Base-by-base conservation (phyloP, 179 eudicot genomes). In the Gypsophila paniculata region DNA sequence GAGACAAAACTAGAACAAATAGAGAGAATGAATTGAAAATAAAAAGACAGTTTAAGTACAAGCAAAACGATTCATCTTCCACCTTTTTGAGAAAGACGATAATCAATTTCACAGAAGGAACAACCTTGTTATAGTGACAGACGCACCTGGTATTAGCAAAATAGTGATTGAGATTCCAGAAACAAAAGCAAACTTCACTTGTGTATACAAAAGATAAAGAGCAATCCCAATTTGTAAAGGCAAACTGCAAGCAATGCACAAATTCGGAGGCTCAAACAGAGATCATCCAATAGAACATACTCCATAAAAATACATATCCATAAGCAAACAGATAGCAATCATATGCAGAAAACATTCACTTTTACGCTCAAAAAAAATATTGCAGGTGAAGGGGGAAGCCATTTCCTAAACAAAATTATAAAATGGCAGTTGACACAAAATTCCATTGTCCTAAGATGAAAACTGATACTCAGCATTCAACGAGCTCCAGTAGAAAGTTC, bases 171-270 rank as follows among this genome's bases (percentile, higher is more conserved):
- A 80, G 75, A 87, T 60, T 75, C 97, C 98, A 72, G 98, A 83
- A 36, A 91, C 72, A 88, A 89, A 93, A 53, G 97, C 97, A 79
- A 86, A 93, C 79, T 85, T 81, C 81, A 93, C 98, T 83, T 91
- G 98, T 26, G 74, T 88, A 70, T 93, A 93, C 39, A 93, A 74
- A 48, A 93, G 90, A 85, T 88, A 93, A 25, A 93, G 86, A 49
- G 97, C 96, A 71, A 89, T 61, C 79, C 98, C 97, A 54, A 93
- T 93, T 86, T 93, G 98, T 69, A 93, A 79, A 65, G 98, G 98
- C 87, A 93, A 82, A 87, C 98, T 93, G 97, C 82, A 79, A 49
- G 77, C 65, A 76, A 68, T 29, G 64, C 67, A 69, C 23, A 53
- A 14, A 42, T 22, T 68, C 18, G 23, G 53, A 65, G 54, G 70